A percentile compares a stretch with the other conserved stretches of the same genome.
phyloP scores from a whole-genome alignment of 805 yeast genomes.

The Wickerhamomyces rabaulensis region DNA sequence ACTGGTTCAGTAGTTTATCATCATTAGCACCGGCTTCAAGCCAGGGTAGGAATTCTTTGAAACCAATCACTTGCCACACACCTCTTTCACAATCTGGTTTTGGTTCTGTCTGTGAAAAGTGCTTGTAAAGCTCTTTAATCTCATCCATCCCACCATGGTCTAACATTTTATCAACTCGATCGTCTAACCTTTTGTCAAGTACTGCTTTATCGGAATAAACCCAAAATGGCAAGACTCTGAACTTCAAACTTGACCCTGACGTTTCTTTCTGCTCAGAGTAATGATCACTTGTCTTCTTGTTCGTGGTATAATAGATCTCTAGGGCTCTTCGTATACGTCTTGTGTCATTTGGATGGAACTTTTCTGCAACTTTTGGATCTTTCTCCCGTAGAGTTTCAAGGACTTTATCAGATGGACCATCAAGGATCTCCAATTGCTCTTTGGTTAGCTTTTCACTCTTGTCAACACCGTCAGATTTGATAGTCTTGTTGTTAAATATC shows the following conservation, averaged over 20 bases:
- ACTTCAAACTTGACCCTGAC: conserved; percentile 43
- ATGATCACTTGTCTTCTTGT: conserved; percentile 61
- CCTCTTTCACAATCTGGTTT: conserved; percentile 62
- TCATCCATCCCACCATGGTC: conserved; percentile 64
- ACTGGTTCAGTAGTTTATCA: conserved; percentile 29
- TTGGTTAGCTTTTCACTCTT: conserved; percentile 18
- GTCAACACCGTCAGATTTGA: conserved; percentile 28
- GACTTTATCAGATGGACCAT: conserved; percentile 48
- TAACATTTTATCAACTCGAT: conserved; percentile 82
- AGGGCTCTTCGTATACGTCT: conserved; percentile 75
- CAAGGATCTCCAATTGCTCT: conserved; percentile 40
- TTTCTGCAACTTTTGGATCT: conserved; percentile 71
- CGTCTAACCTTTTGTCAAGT: conserved; percentile 62
- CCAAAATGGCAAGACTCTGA: conserved; percentile 74
- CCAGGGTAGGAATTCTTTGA: conserved; percentile 84
- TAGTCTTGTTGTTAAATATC: conserved; percentile 63
- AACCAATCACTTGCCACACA: conserved; percentile 93
- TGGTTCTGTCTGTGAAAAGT: conserved; percentile 30
- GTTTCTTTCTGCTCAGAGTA: conserved; percentile 55
- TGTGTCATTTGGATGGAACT: conserved; percentile 89
- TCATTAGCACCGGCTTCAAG: conserved; percentile 24
- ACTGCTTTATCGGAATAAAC: conserved; percentile 58
- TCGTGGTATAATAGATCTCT: conserved; percentile 70
- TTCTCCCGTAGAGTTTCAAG: conserved; percentile 41
- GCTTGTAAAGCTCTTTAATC: conserved; percentile 50